These are phyloP conservation scores for Colletotrichum sidae DNA, from an alignment of 2,329 filamentous ascomycete species.

Conservation along the genomic window DNA sequence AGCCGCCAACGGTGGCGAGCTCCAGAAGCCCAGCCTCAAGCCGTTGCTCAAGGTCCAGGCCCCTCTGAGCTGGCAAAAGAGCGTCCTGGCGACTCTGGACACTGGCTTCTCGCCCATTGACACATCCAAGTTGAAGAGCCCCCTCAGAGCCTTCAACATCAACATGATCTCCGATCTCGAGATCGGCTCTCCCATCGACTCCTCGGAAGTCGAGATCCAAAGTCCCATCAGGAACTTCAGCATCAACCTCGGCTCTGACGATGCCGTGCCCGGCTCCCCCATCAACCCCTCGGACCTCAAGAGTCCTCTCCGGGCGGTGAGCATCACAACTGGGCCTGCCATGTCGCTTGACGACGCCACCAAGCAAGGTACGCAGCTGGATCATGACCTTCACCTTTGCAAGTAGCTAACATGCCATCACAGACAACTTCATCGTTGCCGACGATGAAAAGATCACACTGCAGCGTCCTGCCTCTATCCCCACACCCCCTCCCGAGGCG, in stretches of 20 bases:
- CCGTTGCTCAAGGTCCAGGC: conserved; percentile 27
- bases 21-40: conserved; percentile 8
- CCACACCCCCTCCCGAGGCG: conserved; percentile 28
- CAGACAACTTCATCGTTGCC: conserved; percentile 18
- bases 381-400: not conserved
- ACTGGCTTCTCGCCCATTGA: conserved; percentile 31
- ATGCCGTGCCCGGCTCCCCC: conserved; percentile 10
- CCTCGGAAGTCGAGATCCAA: conserved; percentile 15
- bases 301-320: conserved; percentile 9
- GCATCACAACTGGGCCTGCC: conserved; percentile 15
- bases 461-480: conserved; percentile 7
- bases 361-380: conserved; percentile 2
- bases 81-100: conserved; percentile 19
- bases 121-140: conserved; percentile 19
- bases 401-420: not conserved
- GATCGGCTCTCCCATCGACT: conserved; percentile 34
- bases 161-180: conserved; percentile 26
- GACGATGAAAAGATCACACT: conserved; percentile 8
- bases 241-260: conserved; percentile 18
- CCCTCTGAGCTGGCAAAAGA: conserved; percentile 7
- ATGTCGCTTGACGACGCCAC: conserved; percentile 1
- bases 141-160: conserved; percentile 26
- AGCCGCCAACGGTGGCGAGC: not conserved
- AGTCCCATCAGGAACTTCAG: conserved; percentile 31
- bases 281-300: conserved; percentile 16